Evolutionary conservation across 1,139 yeast genomes (phyloP).

Genomic region (Lodderomyces orthopsilosis): DNA sequence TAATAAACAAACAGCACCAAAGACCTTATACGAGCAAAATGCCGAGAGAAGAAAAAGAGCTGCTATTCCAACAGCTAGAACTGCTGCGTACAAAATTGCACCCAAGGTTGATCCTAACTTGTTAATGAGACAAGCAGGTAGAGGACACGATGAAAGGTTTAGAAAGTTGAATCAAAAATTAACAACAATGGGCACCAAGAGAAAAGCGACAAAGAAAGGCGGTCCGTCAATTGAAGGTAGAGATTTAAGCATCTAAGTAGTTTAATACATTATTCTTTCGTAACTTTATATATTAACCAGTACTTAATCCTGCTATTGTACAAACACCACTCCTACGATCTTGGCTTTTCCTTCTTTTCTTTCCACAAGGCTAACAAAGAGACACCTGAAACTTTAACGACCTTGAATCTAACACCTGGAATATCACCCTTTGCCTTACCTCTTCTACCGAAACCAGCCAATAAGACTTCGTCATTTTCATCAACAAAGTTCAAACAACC

Average conservation of each 20-base stretch:
- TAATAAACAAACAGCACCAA: slow-evolving; percentile 38
- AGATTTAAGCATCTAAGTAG: slow-evolving; percentile 37
- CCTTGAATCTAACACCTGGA: slow-evolving; percentile 99
- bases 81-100: slow-evolving; percentile 87
- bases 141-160: slow-evolving; percentile 72
- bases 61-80: slow-evolving; percentile 86
- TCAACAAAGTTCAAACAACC: slow-evolving; percentile 99
- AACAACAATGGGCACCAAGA: slow-evolving; percentile 45
- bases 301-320: slow-evolving; percentile 1
- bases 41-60: slow-evolving; percentile 95
- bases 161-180: slow-evolving; percentile 63
- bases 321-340: slow-evolving; percentile 59
- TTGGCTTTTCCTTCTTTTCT: slow-evolving; percentile 99
- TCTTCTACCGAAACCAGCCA: slow-evolving; percentile 99
- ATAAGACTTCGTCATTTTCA: slow-evolving; percentile 98
- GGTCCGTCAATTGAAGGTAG: slow-evolving; percentile 85
- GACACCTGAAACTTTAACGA: slow-evolving; percentile 99
- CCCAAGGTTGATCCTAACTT: slow-evolving; percentile 64
- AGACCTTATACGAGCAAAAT: slow-evolving; percentile 77
- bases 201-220: slow-evolving; percentile 51
- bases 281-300: not conserved
- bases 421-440: slow-evolving; percentile 99
- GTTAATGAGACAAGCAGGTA: slow-evolving; percentile 36
- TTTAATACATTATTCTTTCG: not conserved
- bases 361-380: slow-evolving; percentile 99